phyloP scores from a whole-genome alignment of 208 protist genomes.

The Herpetomonas tarakana region DNA sequence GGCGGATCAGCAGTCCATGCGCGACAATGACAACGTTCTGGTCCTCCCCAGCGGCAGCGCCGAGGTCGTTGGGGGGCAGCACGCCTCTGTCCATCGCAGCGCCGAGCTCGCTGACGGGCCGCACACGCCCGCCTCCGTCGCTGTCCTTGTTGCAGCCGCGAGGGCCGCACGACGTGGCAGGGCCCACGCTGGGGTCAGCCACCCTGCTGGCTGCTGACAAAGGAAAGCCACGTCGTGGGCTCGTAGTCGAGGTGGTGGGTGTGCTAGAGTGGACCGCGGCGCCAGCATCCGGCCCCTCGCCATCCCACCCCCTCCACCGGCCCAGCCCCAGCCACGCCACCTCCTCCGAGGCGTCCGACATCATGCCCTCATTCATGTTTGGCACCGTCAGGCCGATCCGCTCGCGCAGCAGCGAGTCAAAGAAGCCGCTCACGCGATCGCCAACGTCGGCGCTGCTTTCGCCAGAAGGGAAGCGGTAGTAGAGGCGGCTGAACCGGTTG shows the following conservation, averaged over 20 bases:
- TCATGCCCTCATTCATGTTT: slow-evolving; percentile 44
- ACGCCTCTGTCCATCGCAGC: slow-evolving; percentile 13
- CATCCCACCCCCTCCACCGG: slow-evolving; percentile 8
- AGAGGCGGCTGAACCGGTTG: slow-evolving; percentile 76
- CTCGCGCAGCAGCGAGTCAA: slow-evolving; percentile 82
- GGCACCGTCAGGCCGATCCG: slow-evolving; percentile 57
- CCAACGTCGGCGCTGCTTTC: slow-evolving; percentile 91
- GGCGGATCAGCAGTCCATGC: slow-evolving; percentile 82
- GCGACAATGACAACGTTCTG: slow-evolving; percentile 87
- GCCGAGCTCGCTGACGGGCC: slow-evolving; percentile 17
- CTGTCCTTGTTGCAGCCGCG: neutral
- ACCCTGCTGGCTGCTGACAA: too few relatives aligned
- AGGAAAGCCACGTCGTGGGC: too few relatives aligned
- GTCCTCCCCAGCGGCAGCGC: slow-evolving; percentile 30
- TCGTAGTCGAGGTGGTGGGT: neutral
- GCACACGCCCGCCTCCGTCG: neutral
- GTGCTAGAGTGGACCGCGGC: neutral
- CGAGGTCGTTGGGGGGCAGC: slow-evolving; percentile 23
- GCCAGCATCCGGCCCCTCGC: neutral
- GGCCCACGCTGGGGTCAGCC: neutral
- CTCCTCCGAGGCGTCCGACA: slow-evolving; percentile 14
- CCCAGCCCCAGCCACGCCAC: slow-evolving; percentile 12
- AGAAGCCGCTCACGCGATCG: slow-evolving; percentile 88
- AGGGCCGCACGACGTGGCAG: neutral
- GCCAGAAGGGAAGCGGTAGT: slow-evolving; percentile 89